Percentiles rank a stretch among this genome's conserved stretches.
Conservation (phyloP, 257 asterid genomes). For the Verbena officinalis region DNA sequence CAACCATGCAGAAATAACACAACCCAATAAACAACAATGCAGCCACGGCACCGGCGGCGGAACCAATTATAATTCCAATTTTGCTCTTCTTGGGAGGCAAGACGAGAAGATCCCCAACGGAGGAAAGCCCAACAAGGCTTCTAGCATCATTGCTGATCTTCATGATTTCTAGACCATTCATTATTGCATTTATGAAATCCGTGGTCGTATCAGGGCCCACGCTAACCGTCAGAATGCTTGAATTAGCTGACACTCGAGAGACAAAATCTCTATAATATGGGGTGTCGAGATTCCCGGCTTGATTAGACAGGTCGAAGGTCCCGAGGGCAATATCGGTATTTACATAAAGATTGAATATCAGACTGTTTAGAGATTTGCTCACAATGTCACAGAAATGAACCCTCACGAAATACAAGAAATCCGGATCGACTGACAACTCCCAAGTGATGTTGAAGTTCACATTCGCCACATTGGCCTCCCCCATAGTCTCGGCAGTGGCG, state of each 20-base stretch:
- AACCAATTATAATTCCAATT: constrained; percentile 40
- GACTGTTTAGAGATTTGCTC: constrained; percentile 60
- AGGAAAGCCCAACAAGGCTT: constrained; percentile 58
- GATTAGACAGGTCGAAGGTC: constrained; percentile 55
- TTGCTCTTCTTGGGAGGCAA: constrained; percentile 44
- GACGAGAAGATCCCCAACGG: constrained; percentile 54
- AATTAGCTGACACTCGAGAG: constrained; percentile 37
- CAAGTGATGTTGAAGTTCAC: constrained; percentile 77
- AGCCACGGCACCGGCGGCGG: constrained; percentile 43
- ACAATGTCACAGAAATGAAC: constrained; percentile 80
- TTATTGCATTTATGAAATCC: constrained; percentile 52
- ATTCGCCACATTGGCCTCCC: constrained; percentile 56
- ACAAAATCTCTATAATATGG: constrained; percentile 63
- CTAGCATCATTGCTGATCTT: constrained; percentile 69
- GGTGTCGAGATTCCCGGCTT: constrained; percentile 53
- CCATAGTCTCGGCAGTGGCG: constrained; percentile 82
- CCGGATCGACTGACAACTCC: constrained; percentile 65
- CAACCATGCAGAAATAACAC: constrained; percentile 49
- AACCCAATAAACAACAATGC: constrained; percentile 51
- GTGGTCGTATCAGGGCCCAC: constrained; percentile 59
- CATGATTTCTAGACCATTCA: constrained; percentile 78
- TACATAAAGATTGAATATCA: constrained; percentile 58
- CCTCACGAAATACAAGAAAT: constrained; percentile 55
- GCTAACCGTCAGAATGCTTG: constrained; percentile 57
- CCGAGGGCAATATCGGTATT: constrained; percentile 54